These are phyloP conservation scores for Bipolaris zeicola DNA, from an alignment of 2,329 filamentous ascomycete genomes.

Conservation along the genomic window DNA sequence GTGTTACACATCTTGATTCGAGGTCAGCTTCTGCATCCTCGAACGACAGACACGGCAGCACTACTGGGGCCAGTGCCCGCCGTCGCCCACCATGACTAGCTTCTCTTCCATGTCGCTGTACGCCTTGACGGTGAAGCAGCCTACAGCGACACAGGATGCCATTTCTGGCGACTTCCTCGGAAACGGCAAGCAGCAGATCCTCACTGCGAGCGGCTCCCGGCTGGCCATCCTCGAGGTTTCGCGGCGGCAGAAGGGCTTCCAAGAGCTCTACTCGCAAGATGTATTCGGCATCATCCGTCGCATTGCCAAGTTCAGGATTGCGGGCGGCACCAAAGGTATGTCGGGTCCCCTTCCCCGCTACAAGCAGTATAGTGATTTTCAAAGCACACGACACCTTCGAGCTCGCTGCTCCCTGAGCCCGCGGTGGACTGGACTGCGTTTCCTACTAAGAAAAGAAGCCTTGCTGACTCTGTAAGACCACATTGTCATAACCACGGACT, in stretches of 20 bases:
- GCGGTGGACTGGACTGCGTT: conserved; percentile 37
- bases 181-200: conserved; percentile 96
- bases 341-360: conserved; percentile 33
- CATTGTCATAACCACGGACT: conserved; percentile 93
- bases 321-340: conserved; percentile 95
- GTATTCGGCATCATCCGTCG: conserved; percentile 94
- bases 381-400: conserved; percentile 44
- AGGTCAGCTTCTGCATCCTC: conserved; percentile 1
- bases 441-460: conserved; percentile 33
- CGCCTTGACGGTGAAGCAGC: conserved; percentile 91
- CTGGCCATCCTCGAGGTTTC: conserved; percentile 88
- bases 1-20: background rate
- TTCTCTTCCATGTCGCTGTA: conserved; percentile 99
- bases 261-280: conserved; percentile 86
- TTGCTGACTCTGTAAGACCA: conserved; percentile 70
- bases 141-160: conserved; percentile 86
- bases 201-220: conserved; percentile 89
- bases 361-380: conserved; percentile 56
- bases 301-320: conserved; percentile 85
- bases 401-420: conserved; percentile 30
- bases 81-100: conserved; percentile 76
- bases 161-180: conserved; percentile 94
- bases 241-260: conserved; percentile 81
- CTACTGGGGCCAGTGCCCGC: conserved; percentile 41
- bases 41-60: conserved; percentile 21